Conservation (phyloP, 352 stramenopile species). For the Phytophthora macrochlamydospora region DNA sequence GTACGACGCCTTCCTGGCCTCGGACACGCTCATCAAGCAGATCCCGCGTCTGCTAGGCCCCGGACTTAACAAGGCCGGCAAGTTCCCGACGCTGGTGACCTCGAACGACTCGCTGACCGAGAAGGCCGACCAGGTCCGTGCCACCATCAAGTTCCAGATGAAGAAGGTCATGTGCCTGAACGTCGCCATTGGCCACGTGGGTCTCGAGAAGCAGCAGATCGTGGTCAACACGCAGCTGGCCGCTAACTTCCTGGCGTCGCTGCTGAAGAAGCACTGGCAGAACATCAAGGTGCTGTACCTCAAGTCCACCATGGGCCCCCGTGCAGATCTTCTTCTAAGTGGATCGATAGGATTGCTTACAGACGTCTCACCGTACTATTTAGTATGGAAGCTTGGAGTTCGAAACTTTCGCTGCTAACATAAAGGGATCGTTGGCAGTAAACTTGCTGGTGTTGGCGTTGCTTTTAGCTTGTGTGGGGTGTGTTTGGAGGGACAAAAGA, state of each 20-base stretch:
- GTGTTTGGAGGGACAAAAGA: too few species aligned
- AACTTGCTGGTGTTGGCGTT: neutral
- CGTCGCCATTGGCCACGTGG: conserved; percentile 98
- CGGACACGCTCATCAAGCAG: conserved; percentile 99
- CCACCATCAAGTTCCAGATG: conserved; percentile 99
- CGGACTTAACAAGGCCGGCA: conserved; percentile 98
- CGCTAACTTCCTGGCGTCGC: conserved; percentile 98
- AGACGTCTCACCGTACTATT: conserved; percentile 37
- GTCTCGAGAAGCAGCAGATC: conserved; percentile 95
- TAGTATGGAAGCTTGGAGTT: conserved; percentile 41
- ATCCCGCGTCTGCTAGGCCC: conserved; percentile 99
- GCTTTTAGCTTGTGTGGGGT: neutral
- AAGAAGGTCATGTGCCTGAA: conserved; percentile 99
- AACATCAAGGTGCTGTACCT: conserved; percentile 99
- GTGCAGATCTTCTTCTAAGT: conserved; percentile 99
- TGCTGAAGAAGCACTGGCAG: conserved; percentile 99
- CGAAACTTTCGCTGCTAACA: conserved; percentile 42
- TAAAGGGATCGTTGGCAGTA: conserved; percentile 49
- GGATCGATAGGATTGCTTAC: conserved; percentile 18
- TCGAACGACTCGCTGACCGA: conserved; percentile 96
- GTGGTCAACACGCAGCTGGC: conserved; percentile 98
- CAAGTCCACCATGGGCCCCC: conserved; percentile 99
- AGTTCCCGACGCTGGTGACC: conserved; percentile 98
- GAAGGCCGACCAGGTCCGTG: conserved; percentile 98
- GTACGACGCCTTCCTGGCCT: conserved; percentile 99